Conservation (phyloP, 768 basidiomycete genomes). For the Tulasnella sp. region DNA sequence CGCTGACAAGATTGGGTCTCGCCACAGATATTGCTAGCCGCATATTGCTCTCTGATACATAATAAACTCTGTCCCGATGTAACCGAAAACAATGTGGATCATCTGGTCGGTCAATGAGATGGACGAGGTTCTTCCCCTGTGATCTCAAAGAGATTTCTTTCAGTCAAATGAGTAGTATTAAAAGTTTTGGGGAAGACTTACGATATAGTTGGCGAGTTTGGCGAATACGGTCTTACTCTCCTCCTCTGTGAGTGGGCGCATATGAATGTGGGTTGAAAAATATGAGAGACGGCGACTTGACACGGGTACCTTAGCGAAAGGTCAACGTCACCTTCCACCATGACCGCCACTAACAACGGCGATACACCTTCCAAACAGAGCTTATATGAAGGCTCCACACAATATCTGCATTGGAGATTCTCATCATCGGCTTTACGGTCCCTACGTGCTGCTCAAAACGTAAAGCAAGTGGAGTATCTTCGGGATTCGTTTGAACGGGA, state of each 20-base stretch:
- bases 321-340: too few species aligned
- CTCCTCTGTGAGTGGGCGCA: conserved; percentile 94
- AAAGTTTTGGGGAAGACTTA: conserved; percentile 29
- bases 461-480: conserved; percentile 65
- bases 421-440: conserved; percentile 51
- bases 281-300: too few species aligned
- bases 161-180: not conserved
- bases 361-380: too few species aligned
- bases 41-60: conserved; percentile 92
- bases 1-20: conserved; percentile 77
- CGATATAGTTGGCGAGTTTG: conserved; percentile 96
- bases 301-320: too few species aligned
- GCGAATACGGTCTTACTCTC: conserved; percentile 94
- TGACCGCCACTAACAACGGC: too few species aligned
- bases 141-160: not conserved
- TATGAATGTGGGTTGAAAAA: conserved; percentile 27
- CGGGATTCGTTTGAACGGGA: conserved; percentile 66
- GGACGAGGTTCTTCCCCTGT: conserved; percentile 91
- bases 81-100: conserved; percentile 93
- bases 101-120: conserved; percentile 87
- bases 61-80: conserved; percentile 90
- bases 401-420: conserved; percentile 83
- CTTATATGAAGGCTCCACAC: conserved; percentile 68
- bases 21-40: conserved; percentile 86
- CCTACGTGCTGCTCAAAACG: conserved; percentile 58